phyloP scores from a whole-genome alignment of 805 yeast species.

The Saturnispora zaruensis region DNA sequence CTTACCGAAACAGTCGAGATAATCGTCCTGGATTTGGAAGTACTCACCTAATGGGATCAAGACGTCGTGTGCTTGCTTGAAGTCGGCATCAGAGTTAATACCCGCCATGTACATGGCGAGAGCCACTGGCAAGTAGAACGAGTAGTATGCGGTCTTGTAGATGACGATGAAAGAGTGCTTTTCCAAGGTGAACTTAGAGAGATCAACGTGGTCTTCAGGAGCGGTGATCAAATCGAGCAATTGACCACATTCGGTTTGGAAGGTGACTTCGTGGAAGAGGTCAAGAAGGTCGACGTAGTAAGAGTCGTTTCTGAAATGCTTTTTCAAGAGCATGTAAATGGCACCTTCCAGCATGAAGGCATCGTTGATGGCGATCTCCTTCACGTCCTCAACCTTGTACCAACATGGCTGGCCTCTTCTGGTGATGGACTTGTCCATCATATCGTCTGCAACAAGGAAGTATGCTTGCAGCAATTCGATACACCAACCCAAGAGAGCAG shows the following conservation, averaged over 20 bases:
- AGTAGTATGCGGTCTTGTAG: conserved; percentile 95
- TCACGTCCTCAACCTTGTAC: conserved; percentile 75
- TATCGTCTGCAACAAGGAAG: conserved; percentile 95
- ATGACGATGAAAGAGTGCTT: conserved; percentile 94
- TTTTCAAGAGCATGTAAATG: conserved; percentile 80
- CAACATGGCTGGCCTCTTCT: conserved; percentile 99
- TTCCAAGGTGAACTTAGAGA: conserved; percentile 72
- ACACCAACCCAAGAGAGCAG: conserved; percentile 91
- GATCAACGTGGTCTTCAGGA: conserved; percentile 89
- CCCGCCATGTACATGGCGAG: conserved; percentile 94
- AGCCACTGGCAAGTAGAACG: conserved; percentile 95
- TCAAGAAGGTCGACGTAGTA: conserved; percentile 89
- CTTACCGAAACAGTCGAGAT: conserved; percentile 92
- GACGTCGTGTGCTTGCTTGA: conserved; percentile 80
- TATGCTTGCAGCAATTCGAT: conserved; percentile 93
- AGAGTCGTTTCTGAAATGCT: conserved; percentile 70
- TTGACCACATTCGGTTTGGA: conserved; percentile 97
- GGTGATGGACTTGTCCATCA: conserved; percentile 94
- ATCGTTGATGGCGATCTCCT: conserved; percentile 93
- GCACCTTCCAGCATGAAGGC: conserved; percentile 95
- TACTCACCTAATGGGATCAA: conserved; percentile 95
- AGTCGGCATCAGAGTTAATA: conserved; percentile 55
- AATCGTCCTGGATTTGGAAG: conserved; percentile 98
- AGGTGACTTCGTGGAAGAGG: conserved; percentile 92
- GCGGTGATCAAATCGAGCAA: conserved; percentile 92